phyloP scores from a whole-genome alignment of 805 yeast species.

The Lachancea waltii region DNA sequence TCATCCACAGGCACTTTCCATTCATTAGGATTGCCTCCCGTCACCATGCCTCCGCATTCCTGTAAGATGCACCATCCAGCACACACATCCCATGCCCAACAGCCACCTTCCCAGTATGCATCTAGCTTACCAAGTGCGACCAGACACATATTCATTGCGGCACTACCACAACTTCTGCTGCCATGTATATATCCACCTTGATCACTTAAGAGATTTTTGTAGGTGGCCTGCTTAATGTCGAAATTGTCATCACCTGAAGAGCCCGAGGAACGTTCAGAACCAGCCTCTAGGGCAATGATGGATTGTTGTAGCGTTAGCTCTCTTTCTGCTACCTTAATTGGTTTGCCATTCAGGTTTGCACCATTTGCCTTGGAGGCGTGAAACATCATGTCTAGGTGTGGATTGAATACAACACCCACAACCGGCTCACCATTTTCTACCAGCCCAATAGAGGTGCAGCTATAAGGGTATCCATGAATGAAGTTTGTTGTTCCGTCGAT shows the following conservation, averaged over 20 bases:
- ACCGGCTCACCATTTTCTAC: conserved; percentile 42
- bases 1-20: conserved; percentile 46
- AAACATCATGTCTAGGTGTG: conserved; percentile 47
- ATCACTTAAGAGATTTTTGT: conserved; percentile 39
- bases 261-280: conserved; percentile 52
- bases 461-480: conserved; percentile 54
- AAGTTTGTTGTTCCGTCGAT: conserved; percentile 64
- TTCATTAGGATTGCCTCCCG: conserved; percentile 46
- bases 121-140: conserved; percentile 55
- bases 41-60: conserved; percentile 54
- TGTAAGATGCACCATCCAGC: conserved; percentile 58
- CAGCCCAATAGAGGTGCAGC: conserved; percentile 57
- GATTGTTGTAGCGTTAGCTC: conserved; percentile 44
- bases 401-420: conserved; percentile 64
- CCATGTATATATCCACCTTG: conserved; percentile 58
- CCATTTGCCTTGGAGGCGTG: conserved; percentile 52
- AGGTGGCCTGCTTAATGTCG: conserved; percentile 43
- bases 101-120: conserved; percentile 67
- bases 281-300: conserved; percentile 54
- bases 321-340: conserved; percentile 30
- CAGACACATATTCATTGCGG: conserved; percentile 55
- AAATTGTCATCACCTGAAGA: conserved; percentile 39
- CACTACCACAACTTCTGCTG: conserved; percentile 54
- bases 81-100: conserved; percentile 64
- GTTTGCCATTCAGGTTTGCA: conserved; percentile 42